These are phyloP conservation scores for Hypoxylon intermedium DNA, from an alignment of 495 filamentous ascomycete genomes.

Conservation along the genomic window DNA sequence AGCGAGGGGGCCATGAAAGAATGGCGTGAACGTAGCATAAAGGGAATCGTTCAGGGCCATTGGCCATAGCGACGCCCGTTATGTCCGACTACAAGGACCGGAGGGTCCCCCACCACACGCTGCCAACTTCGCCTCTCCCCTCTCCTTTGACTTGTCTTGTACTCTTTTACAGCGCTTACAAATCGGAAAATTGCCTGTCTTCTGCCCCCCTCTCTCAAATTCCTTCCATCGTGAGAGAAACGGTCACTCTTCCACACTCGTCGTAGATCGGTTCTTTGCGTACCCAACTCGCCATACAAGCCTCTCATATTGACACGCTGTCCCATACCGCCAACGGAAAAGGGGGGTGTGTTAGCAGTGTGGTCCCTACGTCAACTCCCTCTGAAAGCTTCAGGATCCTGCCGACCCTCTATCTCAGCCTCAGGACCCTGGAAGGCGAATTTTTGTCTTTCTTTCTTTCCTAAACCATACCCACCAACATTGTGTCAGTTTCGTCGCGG, in stretches of 20 bases:
- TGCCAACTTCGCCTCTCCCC: background rate
- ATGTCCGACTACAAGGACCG: constrained; percentile 36
- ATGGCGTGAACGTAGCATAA: constrained; percentile 35
- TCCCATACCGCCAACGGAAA: constrained; percentile 16
- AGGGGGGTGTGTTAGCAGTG: constrained; percentile 32
- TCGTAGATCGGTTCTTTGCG: constrained; percentile 24
- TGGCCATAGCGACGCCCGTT: constrained; percentile 35
- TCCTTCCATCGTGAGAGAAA: constrained; percentile 38
- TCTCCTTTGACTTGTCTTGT: constrained; percentile 13
- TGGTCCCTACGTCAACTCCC: constrained; percentile 27
- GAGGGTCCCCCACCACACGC: constrained; percentile 27
- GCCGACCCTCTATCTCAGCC: constrained; percentile 26
- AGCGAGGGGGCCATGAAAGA: background rate
- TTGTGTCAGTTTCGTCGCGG: constrained; percentile 23
- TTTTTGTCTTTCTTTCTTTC: constrained; percentile 24
- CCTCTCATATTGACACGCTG: constrained; percentile 29
- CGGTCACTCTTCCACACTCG: constrained; percentile 10
- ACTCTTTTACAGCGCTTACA: constrained; percentile 34
- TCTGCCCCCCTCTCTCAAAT: constrained; percentile 40
- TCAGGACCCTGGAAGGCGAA: constrained; percentile 33
- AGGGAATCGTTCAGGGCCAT: constrained; percentile 15
- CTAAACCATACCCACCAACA: constrained; percentile 7
- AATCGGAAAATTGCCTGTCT: constrained; percentile 41
- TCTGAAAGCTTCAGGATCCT: constrained; percentile 24
- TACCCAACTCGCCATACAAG: constrained; percentile 10